Evolutionary conservation across 805 yeast genomes (phyloP).

Genomic region (Wickerhamiella sergipiensis): DNA sequence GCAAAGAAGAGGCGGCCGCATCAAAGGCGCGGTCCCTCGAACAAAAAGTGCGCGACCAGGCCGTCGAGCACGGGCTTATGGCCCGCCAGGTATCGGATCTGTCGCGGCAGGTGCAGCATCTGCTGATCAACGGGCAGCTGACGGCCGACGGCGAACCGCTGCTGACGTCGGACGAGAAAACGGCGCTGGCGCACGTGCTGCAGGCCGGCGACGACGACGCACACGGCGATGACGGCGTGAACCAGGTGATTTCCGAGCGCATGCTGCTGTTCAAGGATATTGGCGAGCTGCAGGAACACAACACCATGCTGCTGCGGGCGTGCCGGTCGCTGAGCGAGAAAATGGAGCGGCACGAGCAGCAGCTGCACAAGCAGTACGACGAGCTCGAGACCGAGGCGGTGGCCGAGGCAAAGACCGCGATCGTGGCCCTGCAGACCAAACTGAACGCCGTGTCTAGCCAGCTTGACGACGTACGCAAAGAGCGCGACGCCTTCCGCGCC

Average conservation of each 20-base stretch:
- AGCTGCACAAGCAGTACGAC: constrained; percentile 10
- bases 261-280: constrained; percentile 56
- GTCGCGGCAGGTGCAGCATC: constrained; percentile 66
- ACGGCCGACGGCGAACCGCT: constrained; percentile 46
- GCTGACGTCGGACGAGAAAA: constrained; percentile 48
- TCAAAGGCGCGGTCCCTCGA: constrained; percentile 21
- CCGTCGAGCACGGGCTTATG: constrained; percentile 35
- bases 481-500: constrained; percentile 48
- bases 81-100: constrained; percentile 54
- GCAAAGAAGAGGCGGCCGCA: constrained; percentile 27
- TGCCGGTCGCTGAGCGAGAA: constrained; percentile 60
- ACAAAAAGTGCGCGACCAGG: constrained; percentile 29
- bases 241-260: constrained; percentile 54
- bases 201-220: constrained; percentile 18
- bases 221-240: constrained; percentile 48
- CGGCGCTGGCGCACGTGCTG: constrained; percentile 46
- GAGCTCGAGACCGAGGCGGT: constrained; percentile 23
- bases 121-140: constrained; percentile 46
- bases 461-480: constrained; percentile 42
- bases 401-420: constrained; percentile 24
- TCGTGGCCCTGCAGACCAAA: constrained; percentile 20
- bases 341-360: constrained; percentile 48
- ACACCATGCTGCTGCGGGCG: constrained; percentile 54
- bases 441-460: constrained; percentile 37
- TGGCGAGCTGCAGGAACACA: constrained; percentile 56